Evolutionary conservation across 257 asterid species (phyloP).

Genomic region (Dorcoceras hygrometricum): DNA sequence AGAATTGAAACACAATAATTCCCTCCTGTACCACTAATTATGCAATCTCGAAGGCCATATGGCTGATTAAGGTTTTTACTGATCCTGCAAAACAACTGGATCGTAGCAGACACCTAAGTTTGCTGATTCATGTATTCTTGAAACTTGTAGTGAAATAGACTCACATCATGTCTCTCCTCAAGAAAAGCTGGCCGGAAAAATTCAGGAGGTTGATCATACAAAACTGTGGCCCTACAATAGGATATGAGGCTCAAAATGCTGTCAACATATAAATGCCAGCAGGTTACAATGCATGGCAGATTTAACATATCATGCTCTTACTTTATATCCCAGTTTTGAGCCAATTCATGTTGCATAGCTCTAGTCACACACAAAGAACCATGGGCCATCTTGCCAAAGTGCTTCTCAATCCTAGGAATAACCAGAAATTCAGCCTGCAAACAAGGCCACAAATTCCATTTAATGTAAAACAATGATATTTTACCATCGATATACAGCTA

Average conservation of each 20-base stretch:
- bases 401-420: conserved; percentile 82
- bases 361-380: conserved; percentile 94
- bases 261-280: conserved; percentile 11
- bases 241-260: conserved; percentile 15
- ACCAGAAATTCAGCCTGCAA: conserved; percentile 25
- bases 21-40: conserved; percentile 59
- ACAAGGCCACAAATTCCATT: conserved; percentile 15
- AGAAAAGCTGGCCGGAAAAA: conserved; percentile 79
- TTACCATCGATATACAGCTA: conserved; percentile 76
- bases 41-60: conserved; percentile 65
- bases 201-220: conserved; percentile 95
- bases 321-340: conserved; percentile 91
- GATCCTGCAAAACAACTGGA: conserved; percentile 87
- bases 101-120: conserved; percentile 31
- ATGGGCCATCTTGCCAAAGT: conserved; percentile 76
- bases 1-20: conserved; percentile 11
- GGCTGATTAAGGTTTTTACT: conserved; percentile 50
- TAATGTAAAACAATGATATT: conserved; percentile 19
- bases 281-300: conserved; percentile 9
- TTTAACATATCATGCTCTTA: conserved; percentile 35
- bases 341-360: conserved; percentile 97
- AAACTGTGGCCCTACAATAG: conserved; percentile 70
- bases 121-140: conserved; percentile 23
- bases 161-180: conserved; percentile 76
- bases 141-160: conserved; percentile 31